These are phyloP conservation scores for Nitzschia putrida DNA, from an alignment of 108 stramenopile species.

Conservation along the genomic window DNA sequence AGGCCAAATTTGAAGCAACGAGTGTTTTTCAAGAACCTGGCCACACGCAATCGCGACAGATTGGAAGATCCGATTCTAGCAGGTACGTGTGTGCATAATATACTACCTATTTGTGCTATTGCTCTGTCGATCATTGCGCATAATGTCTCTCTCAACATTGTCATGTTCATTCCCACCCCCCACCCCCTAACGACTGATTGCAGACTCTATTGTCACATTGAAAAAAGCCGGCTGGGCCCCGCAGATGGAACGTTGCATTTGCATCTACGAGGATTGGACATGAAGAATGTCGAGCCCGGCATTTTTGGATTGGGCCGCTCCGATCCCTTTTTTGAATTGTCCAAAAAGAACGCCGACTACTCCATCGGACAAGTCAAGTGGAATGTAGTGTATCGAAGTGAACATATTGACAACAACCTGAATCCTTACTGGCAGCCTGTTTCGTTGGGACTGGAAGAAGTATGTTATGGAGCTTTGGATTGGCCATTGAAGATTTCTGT, in stretches of 20 bases:
- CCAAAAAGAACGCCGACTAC: constrained; percentile 52
- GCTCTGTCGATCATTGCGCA: too few species aligned
- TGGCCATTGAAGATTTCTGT: constrained; percentile 53
- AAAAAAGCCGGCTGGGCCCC: constrained; percentile 18
- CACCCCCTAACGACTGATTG: too few species aligned
- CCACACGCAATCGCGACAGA: constrained; percentile 15
- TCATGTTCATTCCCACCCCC: too few species aligned
- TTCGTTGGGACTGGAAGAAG: constrained; percentile 43
- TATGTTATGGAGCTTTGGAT: constrained; percentile 48
- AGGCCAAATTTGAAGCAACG: constrained; percentile 36
- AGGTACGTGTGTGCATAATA: not conserved
- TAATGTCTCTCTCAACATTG: too few species aligned
- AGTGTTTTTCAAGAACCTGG: constrained; percentile 31
- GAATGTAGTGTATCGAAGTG: constrained; percentile 60
- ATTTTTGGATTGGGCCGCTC: constrained; percentile 61
- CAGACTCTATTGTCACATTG: constrained; percentile 13
- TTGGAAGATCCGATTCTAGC: constrained; percentile 14
- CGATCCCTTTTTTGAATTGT: constrained; percentile 68
- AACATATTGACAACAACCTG: constrained; percentile 54
- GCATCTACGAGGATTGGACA: constrained; percentile 62
- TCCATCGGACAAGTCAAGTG: constrained; percentile 34
- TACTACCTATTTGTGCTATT: too few species aligned
- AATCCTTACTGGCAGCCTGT: constrained; percentile 64
- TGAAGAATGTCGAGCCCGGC: constrained; percentile 67
- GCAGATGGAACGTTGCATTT: constrained; percentile 5